Evolutionary conservation across 106 monocot species (phyloP).

Genomic region (Acanthochlamys bracteata): DNA sequence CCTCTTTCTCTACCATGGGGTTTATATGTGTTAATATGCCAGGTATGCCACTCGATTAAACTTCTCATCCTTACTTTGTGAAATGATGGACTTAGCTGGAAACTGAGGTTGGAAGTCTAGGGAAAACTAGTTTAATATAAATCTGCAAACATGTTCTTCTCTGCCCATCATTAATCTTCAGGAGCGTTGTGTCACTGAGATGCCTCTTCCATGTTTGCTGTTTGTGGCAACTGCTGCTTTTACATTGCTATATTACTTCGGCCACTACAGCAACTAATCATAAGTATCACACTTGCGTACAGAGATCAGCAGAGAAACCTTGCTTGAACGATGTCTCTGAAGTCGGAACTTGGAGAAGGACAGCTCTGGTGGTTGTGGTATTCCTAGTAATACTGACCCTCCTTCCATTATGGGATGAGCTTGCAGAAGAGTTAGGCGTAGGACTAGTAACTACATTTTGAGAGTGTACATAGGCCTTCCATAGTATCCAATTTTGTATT

Average conservation of each 20-base stretch:
- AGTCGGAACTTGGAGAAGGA: conserved; percentile 75
- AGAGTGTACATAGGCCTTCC: conserved; percentile 2
- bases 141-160: no score
- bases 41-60: conserved; percentile 31
- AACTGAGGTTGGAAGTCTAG: no score
- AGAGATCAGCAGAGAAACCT: conserved; percentile 82
- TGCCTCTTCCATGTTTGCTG: no score
- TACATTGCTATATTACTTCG: no score
- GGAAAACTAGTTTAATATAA: no score
- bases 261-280: no score
- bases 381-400: conserved; percentile 72
- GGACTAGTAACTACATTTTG: conserved; percentile 71
- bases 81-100: no score
- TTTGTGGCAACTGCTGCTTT: no score
- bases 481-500: no score
- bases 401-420: conserved; percentile 91
- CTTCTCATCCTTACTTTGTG: no score
- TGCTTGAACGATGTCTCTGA: conserved; percentile 92
- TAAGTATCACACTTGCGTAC: conserved; percentile 1
- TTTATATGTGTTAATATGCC: conserved; percentile 91
- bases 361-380: conserved; percentile 26
- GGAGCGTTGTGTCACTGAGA: no score
- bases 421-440: conserved; percentile 87
- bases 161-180: no score
- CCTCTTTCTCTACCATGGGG: conserved; percentile 94